A percentile compares a stretch with the other conserved stretches of the same genome.
Conservation (phyloP, 1,139 yeast species). For the Zygosaccharomyces pseudobailii region DNA sequence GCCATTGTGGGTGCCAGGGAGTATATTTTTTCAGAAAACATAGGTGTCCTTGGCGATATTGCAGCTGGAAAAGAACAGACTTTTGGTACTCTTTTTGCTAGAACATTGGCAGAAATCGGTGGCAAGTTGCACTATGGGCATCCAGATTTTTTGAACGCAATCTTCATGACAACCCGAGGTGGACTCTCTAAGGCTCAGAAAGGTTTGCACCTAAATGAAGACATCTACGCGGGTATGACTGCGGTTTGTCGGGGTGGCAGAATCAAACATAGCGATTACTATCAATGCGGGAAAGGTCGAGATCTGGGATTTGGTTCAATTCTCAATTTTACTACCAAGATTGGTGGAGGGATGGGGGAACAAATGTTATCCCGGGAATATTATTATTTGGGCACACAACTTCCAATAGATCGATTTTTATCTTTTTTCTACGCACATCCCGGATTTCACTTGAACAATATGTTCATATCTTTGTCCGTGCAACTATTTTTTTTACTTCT, state of each 20-base stretch:
- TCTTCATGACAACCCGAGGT: conserved; percentile 86
- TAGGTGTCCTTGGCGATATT: conserved; percentile 83
- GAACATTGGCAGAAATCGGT: conserved; percentile 81
- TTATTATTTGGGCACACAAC: conserved; percentile 70
- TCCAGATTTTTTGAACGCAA: conserved; percentile 80
- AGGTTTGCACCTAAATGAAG: conserved; percentile 82
- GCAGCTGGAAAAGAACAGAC: conserved; percentile 95
- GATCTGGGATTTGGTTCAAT: conserved; percentile 85
- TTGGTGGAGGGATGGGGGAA: conserved; percentile 96
- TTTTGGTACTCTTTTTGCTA: conserved; percentile 82
- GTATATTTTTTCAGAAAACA: conserved; percentile 78
- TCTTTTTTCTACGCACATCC: conserved; percentile 91
- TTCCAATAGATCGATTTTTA: conserved; percentile 74
- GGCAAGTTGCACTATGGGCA: conserved; percentile 90
- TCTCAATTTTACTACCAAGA: conserved; percentile 77
- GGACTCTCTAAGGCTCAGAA: conserved; percentile 87
- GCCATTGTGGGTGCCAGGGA: conserved; percentile 89
- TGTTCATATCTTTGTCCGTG: conserved; percentile 70
- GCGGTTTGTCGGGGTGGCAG: conserved; percentile 79
- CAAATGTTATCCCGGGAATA: conserved; percentile 82
- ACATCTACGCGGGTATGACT: conserved; percentile 87
- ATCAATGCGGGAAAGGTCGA: conserved; percentile 89
- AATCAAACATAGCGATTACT: conserved; percentile 82
- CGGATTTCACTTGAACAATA: conserved; percentile 81
- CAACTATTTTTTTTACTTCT: conserved; percentile 65